Evolutionary conservation across 106 monocot genomes (phyloP), one percentile per base, ranked within the genome.

Genomic region (Iris macrosiphon): DNA sequence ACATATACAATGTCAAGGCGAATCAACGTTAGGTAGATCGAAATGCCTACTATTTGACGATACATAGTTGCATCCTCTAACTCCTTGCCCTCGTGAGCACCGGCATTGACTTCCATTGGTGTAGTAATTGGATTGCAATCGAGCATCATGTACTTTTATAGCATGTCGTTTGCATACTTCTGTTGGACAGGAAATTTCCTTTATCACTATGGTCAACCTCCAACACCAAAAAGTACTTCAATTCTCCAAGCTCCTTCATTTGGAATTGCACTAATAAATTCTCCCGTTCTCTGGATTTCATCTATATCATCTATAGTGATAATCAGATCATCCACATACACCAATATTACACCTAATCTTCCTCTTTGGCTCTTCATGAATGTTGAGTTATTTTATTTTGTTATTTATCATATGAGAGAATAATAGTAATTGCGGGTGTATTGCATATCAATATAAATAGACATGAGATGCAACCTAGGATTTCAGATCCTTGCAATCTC

Each of bases 221-320:
- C 0, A 18, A 17, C 3, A 4, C 5, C 19, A 49, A 22, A 49
- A 49, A 49, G 21, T 49, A 22, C 12, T 23, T 49, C 3, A 49
- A 23, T 12, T 49, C 19, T 19, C 48, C 19, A 49, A 49, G 48
- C 48, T 49, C 48, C 5, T 49, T 49, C 48, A 49, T 49, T 23
- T 49, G 25, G 24, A 49, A 49, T 8, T 22, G 3, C n/a, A 49
- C 21, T 21, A 22, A 49, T 0, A 55, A 7, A 34, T 49, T 26
- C 18, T 19, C 48, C 19, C 25, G 48, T 49, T 49, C 16, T 2
- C 3, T 49, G 7, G 3, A 49, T 49, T 21, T 49, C 48, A 22
- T 7, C 16, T 23, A 22, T 16, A 49, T 49, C 48, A 49, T 49
- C 48, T 21, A 13, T 8, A 6, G 48, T 49, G 12, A 49, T 49